Evolutionary conservation across 2,329 filamentous ascomycete species (phyloP).

Genomic region (Pseudopithomyces chartarum): DNA sequence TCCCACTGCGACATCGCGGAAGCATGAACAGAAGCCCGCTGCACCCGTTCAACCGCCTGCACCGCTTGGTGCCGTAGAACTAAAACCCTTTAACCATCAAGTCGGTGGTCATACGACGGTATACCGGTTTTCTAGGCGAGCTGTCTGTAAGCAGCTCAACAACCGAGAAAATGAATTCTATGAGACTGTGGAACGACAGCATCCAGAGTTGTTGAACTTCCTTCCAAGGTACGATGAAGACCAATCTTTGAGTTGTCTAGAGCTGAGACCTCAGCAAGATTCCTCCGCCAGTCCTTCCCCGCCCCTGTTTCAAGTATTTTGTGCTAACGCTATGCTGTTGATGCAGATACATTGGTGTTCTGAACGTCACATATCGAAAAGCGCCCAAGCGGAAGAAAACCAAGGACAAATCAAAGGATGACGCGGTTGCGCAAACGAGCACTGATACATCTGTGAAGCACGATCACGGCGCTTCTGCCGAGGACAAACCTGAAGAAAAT

Average conservation of each 20-base stretch:
- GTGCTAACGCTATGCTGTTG: conserved; percentile 39
- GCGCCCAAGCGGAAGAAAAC: conserved; percentile 66
- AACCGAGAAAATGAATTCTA: conserved; percentile 99
- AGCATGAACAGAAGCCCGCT: conserved; percentile 37
- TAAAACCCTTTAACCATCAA: conserved; percentile 97
- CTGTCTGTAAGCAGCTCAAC: conserved; percentile 97
- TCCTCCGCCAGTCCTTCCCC: conserved; percentile 6
- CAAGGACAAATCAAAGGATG: conserved; percentile 36
- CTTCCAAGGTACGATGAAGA: conserved; percentile 68
- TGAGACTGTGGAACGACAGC: conserved; percentile 88
- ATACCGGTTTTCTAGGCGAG: conserved; percentile 92
- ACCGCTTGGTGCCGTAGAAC: conserved; percentile 87
- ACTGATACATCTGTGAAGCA: conserved; percentile 18
- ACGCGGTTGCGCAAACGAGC: conserved; percentile 25
- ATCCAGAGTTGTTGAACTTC: conserved; percentile 88
- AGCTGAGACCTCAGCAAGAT: conserved; percentile 49
- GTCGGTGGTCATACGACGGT: conserved; percentile 96
- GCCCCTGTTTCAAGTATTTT: conserved; percentile 8
- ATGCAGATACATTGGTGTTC: conserved; percentile 87
- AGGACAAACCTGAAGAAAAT: conserved; percentile 20
- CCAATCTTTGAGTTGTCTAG: conserved; percentile 28
- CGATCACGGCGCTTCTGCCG: conserved; percentile 15
- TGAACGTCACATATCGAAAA: conserved; percentile 95
- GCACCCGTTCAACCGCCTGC: conserved; percentile 47
- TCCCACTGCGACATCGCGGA: conserved; percentile 39